Evolutionary conservation across 83 land plant species (phyloP).

Genomic region (Picea engelmannii): DNA sequence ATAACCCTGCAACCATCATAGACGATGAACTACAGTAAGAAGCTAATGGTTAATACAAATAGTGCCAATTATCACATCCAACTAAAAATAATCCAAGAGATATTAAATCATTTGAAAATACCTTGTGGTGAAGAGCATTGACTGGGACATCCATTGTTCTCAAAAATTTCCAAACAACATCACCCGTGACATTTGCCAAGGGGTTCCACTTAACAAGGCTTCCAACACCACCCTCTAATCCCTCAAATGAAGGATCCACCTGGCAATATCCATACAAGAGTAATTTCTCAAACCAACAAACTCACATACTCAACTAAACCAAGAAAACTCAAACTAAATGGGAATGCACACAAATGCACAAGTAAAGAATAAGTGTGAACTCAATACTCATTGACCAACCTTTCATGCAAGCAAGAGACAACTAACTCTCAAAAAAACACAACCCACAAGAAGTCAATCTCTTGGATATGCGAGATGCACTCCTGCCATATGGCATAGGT

Average conservation of each 20-base stretch:
- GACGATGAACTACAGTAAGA: background rate
- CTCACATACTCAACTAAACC: background rate
- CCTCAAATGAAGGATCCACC: conserved; percentile 92
- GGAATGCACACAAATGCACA: background rate
- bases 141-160: conserved; percentile 89
- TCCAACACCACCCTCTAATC: conserved; percentile 86
- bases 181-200: conserved; percentile 77
- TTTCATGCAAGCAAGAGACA: no score
- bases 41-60: background rate
- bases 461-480: no score
- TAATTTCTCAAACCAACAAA: background rate
- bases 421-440: no score
- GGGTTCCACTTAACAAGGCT: conserved; percentile 96
- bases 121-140: conserved; percentile 78
- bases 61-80: background rate
- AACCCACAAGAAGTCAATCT: no score
- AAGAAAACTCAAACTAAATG: background rate
- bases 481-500: no score
- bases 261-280: conserved; percentile 12
- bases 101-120: conserved; percentile 2
- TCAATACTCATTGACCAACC: background rate
- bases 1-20: conserved; percentile 51
- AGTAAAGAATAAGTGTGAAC: background rate
- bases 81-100: background rate
- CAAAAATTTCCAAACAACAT: conserved; percentile 86